Conservation (phyloP, 208 protist genomes). For the Leishmania amazonensis region DNA sequence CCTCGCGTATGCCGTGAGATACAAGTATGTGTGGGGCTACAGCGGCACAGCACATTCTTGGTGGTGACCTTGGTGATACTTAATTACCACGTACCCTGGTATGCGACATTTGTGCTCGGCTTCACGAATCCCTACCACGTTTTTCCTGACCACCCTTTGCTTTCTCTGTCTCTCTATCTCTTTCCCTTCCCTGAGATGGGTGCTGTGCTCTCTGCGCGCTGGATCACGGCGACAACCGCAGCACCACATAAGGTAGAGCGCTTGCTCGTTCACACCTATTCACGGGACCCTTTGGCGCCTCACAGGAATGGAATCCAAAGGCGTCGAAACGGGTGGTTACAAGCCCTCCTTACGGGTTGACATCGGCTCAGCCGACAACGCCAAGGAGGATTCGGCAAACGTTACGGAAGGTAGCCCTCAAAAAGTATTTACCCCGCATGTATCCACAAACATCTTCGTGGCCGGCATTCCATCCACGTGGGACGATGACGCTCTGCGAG, state of each 20-base stretch:
- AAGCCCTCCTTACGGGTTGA: conserved; percentile 77
- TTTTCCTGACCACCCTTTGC: neutral
- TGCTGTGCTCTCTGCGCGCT: neutral
- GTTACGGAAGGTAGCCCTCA: conserved; percentile 40
- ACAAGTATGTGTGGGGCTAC: neutral
- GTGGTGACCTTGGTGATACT: neutral
- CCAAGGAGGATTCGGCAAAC: conserved; percentile 16
- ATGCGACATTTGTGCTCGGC: neutral
- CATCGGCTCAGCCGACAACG: conserved; percentile 42
- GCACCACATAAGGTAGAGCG: neutral
- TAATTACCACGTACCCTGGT: neutral
- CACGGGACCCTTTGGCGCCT: neutral
- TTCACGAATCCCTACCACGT: neutral
- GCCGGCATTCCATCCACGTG: conserved; percentile 81
- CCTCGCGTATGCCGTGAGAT: neutral
- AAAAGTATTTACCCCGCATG: conserved; percentile 65
- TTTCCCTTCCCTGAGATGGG: neutral
- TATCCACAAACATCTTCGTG: conserved; percentile 91
- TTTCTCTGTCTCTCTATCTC: neutral
- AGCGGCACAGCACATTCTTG: neutral
- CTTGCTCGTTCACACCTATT: neutral
- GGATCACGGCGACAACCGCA: neutral
- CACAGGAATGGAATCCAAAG: conserved; percentile 17
- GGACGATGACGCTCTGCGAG: conserved; percentile 68
- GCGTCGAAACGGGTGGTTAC: conserved; percentile 35